Base-by-base conservation (phyloP, 108 stramenopile species). In the Fistulifera pelliculosa region DNA sequence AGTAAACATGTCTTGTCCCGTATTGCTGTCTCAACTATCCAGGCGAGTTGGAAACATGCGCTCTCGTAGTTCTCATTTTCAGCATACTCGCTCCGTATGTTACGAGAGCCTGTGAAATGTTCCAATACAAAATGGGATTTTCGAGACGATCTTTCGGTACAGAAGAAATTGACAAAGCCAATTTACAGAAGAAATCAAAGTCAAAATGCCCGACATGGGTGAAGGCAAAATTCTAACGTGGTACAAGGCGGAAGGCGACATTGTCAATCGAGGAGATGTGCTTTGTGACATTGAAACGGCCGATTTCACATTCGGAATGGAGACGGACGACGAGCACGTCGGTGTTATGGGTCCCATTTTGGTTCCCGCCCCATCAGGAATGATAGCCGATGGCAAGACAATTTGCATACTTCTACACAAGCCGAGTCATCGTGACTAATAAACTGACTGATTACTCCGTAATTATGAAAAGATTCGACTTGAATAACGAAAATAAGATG, bases 281-380 rank as follows among this genome's bases (percentile, higher is more conserved):
- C 51, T 76, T 16, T 75, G 79, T 54, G 79, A 76, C 47, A 70
- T 80, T 55, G 49, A 69, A 26, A 80, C 75, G 2, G 60, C 62
- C 0, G 64, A 67, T 42, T 79, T 79, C 61, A 69, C 64, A 11
- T 75, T 80, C 73, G 74, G 71, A 5, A 70, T 80, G 69, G 41
- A 55, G n/a, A 64, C 52, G 8, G 79, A 80, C 2, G 66, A 64
- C 41, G 69, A 73, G 0, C 19, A 31, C 17, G 62, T 69, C 13
- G 54, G 62, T 24, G 62, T 76, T 16, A 69, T 76, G 65, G 63
- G 58, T 5, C 53, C 71, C 16, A 72, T 75, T 58, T 45, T 64
- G 22, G 65, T 74, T 12, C 19, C 60, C 17, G 77, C 59, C 2
- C 28, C 59, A 7, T 25, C 50, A 15, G 39, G 10, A 17, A 22